These are phyloP conservation scores for Boehmeria nivea DNA, from an alignment of 306 rosid genomes.

Conservation along the genomic window DNA sequence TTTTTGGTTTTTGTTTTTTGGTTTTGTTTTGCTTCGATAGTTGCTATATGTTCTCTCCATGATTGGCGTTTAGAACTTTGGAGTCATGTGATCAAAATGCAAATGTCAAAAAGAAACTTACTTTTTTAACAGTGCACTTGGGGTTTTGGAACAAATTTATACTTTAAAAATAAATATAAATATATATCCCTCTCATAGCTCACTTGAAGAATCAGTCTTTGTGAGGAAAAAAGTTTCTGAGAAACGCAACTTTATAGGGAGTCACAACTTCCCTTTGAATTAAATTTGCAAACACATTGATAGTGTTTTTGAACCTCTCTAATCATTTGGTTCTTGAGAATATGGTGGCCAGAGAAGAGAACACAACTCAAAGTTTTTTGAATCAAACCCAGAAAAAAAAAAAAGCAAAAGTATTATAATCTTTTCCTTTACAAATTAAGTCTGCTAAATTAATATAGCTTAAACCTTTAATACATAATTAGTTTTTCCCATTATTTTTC, in stretches of 20 bases:
- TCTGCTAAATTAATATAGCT: too few species aligned
- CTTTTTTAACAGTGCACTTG: constrained; percentile 30
- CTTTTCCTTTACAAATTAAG: too few species aligned
- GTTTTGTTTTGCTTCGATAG: background rate
- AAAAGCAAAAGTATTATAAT: background rate
- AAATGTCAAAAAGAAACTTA: constrained; percentile 29
- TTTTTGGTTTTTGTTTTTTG: too few species aligned
- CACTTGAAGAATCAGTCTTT: constrained; percentile 9
- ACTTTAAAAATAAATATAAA: background rate
- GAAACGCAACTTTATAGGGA: constrained; percentile 37
- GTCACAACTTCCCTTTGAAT: constrained; percentile 15
- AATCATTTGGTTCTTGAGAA: constrained; percentile 21
- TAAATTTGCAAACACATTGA: constrained; percentile 19
- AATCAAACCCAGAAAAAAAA: background rate
- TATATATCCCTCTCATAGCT: background rate
- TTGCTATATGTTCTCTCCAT: constrained; percentile 7
- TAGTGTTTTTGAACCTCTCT: constrained; percentile 19
- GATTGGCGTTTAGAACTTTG: constrained; percentile 23
- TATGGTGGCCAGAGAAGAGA: constrained; percentile 15
- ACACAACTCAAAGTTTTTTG: constrained; percentile 4
- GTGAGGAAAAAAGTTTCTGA: constrained; percentile 5
- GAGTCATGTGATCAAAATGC: constrained; percentile 22
- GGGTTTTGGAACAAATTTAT: constrained; percentile 13
- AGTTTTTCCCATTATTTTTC: too few species aligned
- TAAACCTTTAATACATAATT: too few species aligned